phyloP scores from a whole-genome alignment of 805 yeast species.

The Saccharomycopsis sp. region DNA sequence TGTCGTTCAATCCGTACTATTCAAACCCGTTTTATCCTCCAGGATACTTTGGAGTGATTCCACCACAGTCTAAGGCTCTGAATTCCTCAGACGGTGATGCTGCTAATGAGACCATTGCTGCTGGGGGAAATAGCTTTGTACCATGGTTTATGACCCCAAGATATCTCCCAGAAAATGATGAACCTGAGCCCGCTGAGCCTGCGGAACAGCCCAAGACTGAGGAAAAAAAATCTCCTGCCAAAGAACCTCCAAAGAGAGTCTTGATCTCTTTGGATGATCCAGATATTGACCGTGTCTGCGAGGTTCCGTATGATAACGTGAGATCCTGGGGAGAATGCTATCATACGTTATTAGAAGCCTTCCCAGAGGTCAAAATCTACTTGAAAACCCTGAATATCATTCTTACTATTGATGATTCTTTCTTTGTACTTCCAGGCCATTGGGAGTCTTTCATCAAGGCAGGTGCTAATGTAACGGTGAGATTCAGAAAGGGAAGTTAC shows the following conservation, averaged over 20 bases:
- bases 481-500: not conserved
- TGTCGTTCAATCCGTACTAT: constrained; percentile 6
- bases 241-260: not conserved
- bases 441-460: not conserved
- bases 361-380: not conserved
- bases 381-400: constrained; percentile 2
- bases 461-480: not conserved
- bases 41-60: not conserved
- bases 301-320: constrained; percentile 5
- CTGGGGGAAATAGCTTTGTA: not conserved
- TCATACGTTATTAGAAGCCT: not conserved
- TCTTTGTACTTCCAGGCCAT: not conserved
- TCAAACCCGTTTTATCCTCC: not conserved
- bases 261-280: not conserved
- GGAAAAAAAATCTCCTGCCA: not conserved
- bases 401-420: not conserved
- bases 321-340: not conserved
- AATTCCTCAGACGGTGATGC: not conserved
- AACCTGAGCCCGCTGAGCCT: not conserved
- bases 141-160: not conserved
- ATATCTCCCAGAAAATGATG: not conserved
- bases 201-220: not conserved
- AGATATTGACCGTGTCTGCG: not conserved
- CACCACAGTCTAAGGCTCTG: not conserved
- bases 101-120: not conserved